A percentile compares a stretch with the other conserved stretches of the same genome.
Evolutionary conservation across 2,329 filamentous ascomycete genomes (phyloP).

Genomic region (Scedosporium boydii): DNA sequence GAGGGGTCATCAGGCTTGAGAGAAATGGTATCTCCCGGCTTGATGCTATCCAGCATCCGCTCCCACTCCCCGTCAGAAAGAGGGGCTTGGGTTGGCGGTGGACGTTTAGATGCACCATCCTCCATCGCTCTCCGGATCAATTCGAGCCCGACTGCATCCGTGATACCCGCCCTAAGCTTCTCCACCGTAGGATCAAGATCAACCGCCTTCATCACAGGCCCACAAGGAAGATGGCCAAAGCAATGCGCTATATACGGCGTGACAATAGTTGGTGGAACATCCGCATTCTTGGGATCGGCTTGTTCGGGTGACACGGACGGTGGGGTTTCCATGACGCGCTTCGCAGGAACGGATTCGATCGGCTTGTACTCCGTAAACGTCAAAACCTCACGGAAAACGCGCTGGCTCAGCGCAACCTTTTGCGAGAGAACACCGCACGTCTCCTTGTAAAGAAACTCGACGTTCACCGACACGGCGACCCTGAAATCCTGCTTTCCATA

Average conservation of each 20-base stretch:
- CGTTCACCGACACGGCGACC: conserved; percentile 46
- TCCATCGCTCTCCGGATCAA: conserved; percentile 17
- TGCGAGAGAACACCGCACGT: conserved; percentile 36
- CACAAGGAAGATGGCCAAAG: conserved; percentile 56
- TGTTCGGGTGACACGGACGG: too few relatives aligned
- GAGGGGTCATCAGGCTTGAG: not conserved
- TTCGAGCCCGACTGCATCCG: conserved; percentile 18
- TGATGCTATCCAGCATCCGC: conserved; percentile 21
- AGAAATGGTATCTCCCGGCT: conserved; percentile 37
- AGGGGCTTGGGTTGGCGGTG: conserved; percentile 6
- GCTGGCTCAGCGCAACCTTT: conserved; percentile 23
- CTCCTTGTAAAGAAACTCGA: conserved; percentile 58
- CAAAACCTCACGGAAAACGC: conserved; percentile 44
- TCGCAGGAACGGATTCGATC: conserved; percentile 5
- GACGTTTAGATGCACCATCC: not conserved
- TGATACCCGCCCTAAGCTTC: conserved; percentile 2
- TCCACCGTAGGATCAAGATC: conserved; percentile 13
- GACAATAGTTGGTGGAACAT: conserved; percentile 45
- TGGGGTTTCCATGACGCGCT: too few relatives aligned
- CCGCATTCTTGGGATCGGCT: too few relatives aligned
- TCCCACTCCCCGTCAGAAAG: conserved; percentile 12
- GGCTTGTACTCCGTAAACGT: conserved; percentile 24
- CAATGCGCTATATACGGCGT: conserved; percentile 58
- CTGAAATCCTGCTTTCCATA: conserved; percentile 51
- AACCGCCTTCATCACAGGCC: conserved; percentile 33